Conservation (phyloP, 225 moss, liverwort and hornwort genomes). For the Pseudoscleropodium purum region DNA sequence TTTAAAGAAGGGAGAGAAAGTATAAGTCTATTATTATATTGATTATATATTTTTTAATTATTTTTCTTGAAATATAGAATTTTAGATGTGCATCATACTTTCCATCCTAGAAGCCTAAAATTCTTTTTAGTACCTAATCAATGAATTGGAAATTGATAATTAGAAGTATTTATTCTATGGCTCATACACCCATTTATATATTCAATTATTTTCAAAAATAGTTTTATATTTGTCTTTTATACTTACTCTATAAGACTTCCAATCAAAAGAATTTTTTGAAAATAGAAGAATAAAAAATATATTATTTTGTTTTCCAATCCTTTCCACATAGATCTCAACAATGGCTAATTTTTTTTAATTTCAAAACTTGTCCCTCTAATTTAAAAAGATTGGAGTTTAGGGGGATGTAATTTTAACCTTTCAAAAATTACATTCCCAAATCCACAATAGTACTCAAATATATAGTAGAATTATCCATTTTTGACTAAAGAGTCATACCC, state of each 20-base stretch:
- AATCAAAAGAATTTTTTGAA: neutral
- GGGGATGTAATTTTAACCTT: rapidly evolving
- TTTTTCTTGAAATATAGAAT: neutral
- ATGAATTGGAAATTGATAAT: neutral
- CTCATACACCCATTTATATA: neutral
- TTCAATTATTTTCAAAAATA: neutral
- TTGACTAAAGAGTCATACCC: too few relatives aligned
- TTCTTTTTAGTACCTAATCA: too few relatives aligned
- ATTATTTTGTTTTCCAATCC: neutral
- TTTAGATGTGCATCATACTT: neutral
- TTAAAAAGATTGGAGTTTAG: neutral
- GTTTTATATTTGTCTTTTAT: neutral
- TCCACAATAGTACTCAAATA: neutral
- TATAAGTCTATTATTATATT: too few relatives aligned
- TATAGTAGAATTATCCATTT: too few relatives aligned
- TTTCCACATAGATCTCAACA: neutral
- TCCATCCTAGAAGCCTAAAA: neutral
- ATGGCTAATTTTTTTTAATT: neutral
- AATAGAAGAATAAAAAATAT: neutral
- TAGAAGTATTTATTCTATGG: neutral
- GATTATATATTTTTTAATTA: neutral
- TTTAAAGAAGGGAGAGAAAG: too few relatives aligned
- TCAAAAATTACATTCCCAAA: neutral
- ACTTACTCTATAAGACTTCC: neutral
- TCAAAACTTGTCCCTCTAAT: neutral